These are phyloP conservation scores for Combretum micranthum DNA, from an alignment of 345 rosid species.

Conservation along the genomic window DNA sequence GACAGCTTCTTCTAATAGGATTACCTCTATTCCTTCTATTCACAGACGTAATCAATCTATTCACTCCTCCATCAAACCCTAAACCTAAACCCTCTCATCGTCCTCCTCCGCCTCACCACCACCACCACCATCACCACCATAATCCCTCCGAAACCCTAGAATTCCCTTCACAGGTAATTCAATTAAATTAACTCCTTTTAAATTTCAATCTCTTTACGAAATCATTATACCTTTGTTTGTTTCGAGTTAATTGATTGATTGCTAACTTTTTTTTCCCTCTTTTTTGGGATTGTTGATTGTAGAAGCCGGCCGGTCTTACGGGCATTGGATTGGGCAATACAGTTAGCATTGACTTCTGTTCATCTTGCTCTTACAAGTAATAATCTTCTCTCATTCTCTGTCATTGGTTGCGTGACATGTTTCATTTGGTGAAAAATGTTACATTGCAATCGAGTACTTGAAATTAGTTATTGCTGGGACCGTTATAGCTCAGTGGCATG, in stretches of 20 bases:
- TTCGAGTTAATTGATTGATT: background rate
- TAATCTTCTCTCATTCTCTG: background rate
- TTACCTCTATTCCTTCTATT: constrained; percentile 56
- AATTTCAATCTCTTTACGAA: background rate
- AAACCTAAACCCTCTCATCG: constrained; percentile 30
- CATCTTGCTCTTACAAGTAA: constrained; percentile 81
- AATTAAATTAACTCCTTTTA: background rate
- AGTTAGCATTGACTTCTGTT: constrained; percentile 67
- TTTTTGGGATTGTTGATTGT: constrained; percentile 4
- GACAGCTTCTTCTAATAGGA: constrained; percentile 47
- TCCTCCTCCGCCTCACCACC: constrained; percentile 31
- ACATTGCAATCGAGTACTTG: background rate
- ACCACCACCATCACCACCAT: constrained; percentile 23
- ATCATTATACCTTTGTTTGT: background rate
- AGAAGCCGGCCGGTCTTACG: constrained; percentile 37
- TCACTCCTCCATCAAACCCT: constrained; percentile 49
- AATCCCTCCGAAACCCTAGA: constrained; percentile 30
- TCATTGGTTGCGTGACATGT: background rate
- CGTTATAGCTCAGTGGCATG: too few species aligned
- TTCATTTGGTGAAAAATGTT: background rate
- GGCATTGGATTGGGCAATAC: constrained; percentile 59
- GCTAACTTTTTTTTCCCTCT: too few species aligned
- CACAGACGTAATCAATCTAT: constrained; percentile 57
- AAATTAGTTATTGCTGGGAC: too few species aligned
- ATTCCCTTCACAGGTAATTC: constrained; percentile 38